phyloP scores from a whole-genome alignment of 345 rosid species.

The Capsella bursapastoris region DNA sequence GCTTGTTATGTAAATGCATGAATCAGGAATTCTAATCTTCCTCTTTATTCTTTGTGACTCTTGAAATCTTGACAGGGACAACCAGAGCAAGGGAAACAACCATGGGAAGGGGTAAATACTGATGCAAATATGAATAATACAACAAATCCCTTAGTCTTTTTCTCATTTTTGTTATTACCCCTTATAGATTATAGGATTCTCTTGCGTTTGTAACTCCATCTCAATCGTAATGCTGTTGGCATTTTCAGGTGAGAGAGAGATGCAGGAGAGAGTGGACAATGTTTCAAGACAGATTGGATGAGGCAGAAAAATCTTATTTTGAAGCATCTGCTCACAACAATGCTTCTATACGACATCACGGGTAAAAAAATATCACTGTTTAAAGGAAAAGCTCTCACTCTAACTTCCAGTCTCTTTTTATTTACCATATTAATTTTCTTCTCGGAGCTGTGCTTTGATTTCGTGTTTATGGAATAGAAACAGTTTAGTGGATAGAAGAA shows the following conservation, averaged over 20 bases:
- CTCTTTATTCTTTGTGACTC: not conserved
- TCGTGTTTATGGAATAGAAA: constrained; percentile 1
- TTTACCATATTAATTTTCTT: not conserved
- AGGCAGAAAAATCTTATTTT: constrained; percentile 69
- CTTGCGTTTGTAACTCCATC: not conserved
- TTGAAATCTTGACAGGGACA: constrained; percentile 46
- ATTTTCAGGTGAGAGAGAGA: constrained; percentile 76
- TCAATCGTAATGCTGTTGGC: not conserved
- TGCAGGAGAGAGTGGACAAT: constrained; percentile 84
- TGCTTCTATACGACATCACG: constrained; percentile 26
- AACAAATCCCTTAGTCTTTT: not conserved
- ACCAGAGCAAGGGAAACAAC: constrained; percentile 54
- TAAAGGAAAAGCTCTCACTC: not conserved
- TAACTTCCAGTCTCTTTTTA: not conserved
- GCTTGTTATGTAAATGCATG: not conserved
- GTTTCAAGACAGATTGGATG: constrained; percentile 66
- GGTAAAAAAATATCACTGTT: not conserved
- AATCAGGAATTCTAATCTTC: not conserved
- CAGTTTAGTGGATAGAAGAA: not conserved
- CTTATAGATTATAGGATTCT: not conserved
- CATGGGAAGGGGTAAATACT: constrained; percentile 65
- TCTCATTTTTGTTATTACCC: not conserved
- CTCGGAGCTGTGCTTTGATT: not conserved
- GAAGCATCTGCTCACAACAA: constrained; percentile 43
- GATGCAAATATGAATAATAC: not conserved